phyloP scores from a whole-genome alignment of 2,329 filamentous ascomycete genomes.

The Didymella keratinophila region DNA sequence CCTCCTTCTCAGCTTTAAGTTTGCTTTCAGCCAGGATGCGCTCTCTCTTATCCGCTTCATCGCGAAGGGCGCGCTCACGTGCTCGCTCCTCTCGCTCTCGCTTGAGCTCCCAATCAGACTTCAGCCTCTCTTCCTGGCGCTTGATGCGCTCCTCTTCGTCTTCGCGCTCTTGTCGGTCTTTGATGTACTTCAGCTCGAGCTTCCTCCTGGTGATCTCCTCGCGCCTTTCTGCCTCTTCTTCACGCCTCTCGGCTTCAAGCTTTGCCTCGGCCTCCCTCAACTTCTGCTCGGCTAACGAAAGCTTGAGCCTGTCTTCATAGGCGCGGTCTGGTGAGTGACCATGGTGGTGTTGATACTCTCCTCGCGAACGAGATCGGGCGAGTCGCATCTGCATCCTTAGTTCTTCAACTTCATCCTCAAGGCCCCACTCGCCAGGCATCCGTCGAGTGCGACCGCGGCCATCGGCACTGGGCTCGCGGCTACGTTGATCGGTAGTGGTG shows the following conservation, averaged over 20 bases:
- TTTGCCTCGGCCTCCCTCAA: conserved; percentile 48
- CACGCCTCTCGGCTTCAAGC: conserved; percentile 44
- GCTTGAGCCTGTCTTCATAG: conserved; percentile 42
- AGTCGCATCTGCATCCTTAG: conserved; percentile 36
- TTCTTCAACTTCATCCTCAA: conserved; percentile 48
- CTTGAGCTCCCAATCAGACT: conserved; percentile 29
- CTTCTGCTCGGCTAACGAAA: conserved; percentile 46
- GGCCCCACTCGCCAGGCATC: conserved; percentile 46
- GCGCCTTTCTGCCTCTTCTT: conserved; percentile 44
- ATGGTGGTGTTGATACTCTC: conserved; percentile 34
- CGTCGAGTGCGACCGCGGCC: conserved; percentile 41
- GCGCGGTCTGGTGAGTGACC: conserved; percentile 31
- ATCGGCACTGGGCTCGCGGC: conserved; percentile 36
- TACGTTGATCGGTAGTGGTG: conserved; percentile 39
- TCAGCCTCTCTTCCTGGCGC: conserved; percentile 14
- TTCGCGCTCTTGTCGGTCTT: conserved; percentile 44
- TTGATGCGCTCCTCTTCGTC: conserved; percentile 29
- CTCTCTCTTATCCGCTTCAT: conserved; percentile 52
- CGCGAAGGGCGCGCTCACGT: conserved; percentile 47
- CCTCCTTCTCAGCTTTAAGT: conserved; percentile 51
- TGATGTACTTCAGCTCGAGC: conserved; percentile 48
- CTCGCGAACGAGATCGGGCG: conserved; percentile 36
- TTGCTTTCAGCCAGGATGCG: conserved; percentile 49
- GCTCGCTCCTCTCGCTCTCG: conserved; percentile 43
- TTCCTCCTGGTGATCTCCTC: conserved; percentile 48